phyloP scores from a whole-genome alignment of 352 stramenopile species.

The Globisporangium paroecandrum region DNA sequence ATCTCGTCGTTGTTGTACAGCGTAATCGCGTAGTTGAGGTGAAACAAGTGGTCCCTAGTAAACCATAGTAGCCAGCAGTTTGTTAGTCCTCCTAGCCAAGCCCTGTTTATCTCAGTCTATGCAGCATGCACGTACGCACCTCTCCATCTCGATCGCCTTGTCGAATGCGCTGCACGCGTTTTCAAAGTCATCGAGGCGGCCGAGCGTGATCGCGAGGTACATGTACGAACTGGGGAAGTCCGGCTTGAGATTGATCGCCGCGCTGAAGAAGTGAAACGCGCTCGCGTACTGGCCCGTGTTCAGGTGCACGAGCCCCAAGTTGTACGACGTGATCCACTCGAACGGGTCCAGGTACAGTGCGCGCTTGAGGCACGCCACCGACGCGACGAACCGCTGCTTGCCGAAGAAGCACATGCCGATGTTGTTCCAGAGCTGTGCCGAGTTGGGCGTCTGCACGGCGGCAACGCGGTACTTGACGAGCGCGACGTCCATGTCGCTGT shows the following conservation, averaged over 20 bases:
- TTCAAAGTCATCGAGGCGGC: slow-evolving; percentile 89
- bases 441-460: slow-evolving; percentile 89
- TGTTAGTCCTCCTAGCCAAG: not conserved
- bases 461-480: slow-evolving; percentile 94
- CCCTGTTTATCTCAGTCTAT: not conserved
- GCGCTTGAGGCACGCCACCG: slow-evolving; percentile 89
- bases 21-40: slow-evolving; percentile 88
- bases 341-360: slow-evolving; percentile 92
- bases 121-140: slow-evolving; percentile 26
- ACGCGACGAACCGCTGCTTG: slow-evolving; percentile 84
- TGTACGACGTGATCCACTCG: slow-evolving; percentile 94
- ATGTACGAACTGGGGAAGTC: slow-evolving; percentile 91
- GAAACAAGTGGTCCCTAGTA: slow-evolving; percentile 80
- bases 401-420: slow-evolving; percentile 96
- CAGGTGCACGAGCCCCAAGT: slow-evolving; percentile 92
- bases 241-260: slow-evolving; percentile 85
- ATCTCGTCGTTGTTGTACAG: slow-evolving; percentile 90
- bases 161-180: slow-evolving; percentile 91
- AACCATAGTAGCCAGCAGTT: not conserved
- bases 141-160: slow-evolving; percentile 88
- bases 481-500: slow-evolving; percentile 92
- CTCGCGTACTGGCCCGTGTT: slow-evolving; percentile 91
- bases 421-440: slow-evolving; percentile 94
- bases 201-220: slow-evolving; percentile 90
- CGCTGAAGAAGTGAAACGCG: slow-evolving; percentile 92